Conservation (phyloP, 2,329 filamentous ascomycete genomes). For the Colletotrichum sp. region DNA sequence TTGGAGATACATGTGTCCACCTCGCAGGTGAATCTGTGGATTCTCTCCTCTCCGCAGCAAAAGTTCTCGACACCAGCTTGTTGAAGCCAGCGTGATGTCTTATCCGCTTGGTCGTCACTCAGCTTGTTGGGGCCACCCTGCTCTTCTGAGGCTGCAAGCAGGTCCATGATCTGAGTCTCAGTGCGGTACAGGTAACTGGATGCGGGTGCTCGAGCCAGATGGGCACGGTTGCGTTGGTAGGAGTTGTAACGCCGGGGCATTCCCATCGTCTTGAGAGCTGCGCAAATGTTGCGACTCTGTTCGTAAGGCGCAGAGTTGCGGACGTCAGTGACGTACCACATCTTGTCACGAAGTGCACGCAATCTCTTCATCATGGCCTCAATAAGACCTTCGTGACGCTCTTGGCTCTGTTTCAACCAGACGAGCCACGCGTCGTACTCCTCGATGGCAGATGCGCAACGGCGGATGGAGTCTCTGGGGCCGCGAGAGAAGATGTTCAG, state of each 20-base stretch:
- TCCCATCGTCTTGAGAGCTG: constrained; percentile 91
- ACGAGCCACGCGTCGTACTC: constrained; percentile 84
- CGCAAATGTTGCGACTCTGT: constrained; percentile 82
- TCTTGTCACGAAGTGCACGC: constrained; percentile 85
- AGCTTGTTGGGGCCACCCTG: constrained; percentile 94
- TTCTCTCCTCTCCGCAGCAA: constrained; percentile 91
- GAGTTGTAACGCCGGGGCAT: constrained; percentile 62
- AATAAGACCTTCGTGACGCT: constrained; percentile 75
- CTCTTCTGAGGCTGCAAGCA: constrained; percentile 81
- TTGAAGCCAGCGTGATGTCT: constrained; percentile 82
- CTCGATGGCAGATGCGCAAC: constrained; percentile 74
- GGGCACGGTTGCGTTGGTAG: constrained; percentile 54
- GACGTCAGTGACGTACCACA: constrained; percentile 98
- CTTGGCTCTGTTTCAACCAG: constrained; percentile 82
- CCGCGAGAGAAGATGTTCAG: constrained; percentile 77
- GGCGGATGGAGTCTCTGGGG: constrained; percentile 71
- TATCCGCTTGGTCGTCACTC: constrained; percentile 91
- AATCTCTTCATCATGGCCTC: constrained; percentile 77
- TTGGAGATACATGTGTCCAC: constrained; percentile 86
- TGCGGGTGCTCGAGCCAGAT: constrained; percentile 50
- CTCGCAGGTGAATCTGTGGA: constrained; percentile 92
- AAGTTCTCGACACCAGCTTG: constrained; percentile 88
- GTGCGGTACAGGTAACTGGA: constrained; percentile 77
- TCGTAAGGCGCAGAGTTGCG: constrained; percentile 89
- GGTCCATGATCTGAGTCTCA: constrained; percentile 84